phyloP scores from a whole-genome alignment of 805 yeast species.

The Starmerella floris region DNA sequence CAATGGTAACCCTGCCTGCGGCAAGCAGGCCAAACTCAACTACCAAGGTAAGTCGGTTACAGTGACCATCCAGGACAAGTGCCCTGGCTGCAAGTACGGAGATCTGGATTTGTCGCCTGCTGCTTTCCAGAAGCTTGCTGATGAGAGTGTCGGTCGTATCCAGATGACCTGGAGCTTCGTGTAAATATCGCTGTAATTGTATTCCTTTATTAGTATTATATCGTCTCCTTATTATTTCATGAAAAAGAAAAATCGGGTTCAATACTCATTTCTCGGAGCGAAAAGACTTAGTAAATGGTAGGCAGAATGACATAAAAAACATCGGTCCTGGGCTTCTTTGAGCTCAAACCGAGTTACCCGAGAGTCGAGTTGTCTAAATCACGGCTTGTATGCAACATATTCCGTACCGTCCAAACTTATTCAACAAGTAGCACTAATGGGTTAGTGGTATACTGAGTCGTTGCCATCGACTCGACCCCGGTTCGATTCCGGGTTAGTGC shows the following conservation, averaged over 20 bases:
- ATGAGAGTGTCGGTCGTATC: slow-evolving; percentile 40
- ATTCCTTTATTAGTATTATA: background rate
- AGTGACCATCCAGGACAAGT: slow-evolving; percentile 45
- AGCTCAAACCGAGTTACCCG: too few species aligned
- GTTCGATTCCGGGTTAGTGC: slow-evolving; percentile 23
- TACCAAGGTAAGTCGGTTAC: slow-evolving; percentile 40
- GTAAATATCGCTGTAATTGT: too few species aligned
- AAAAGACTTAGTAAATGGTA: too few species aligned
- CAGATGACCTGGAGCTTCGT: slow-evolving; percentile 36
- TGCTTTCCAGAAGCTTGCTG: slow-evolving; percentile 43
- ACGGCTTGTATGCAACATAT: too few species aligned
- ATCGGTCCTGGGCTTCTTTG: too few species aligned
- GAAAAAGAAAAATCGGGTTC: background rate
- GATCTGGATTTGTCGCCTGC: slow-evolving; percentile 50
- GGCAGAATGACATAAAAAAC: too few species aligned
- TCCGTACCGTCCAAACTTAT: too few species aligned
- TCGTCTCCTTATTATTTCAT: background rate
- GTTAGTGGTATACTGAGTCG: slow-evolving; percentile 22
- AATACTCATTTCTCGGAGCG: background rate
- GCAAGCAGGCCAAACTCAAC: slow-evolving; percentile 36
- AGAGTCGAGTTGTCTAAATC: too few species aligned
- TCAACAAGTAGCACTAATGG: slow-evolving; percentile 15
- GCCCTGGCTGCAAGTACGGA: slow-evolving; percentile 40
- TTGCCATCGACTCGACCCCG: slow-evolving; percentile 22
- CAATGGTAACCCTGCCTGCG: slow-evolving; percentile 39